Percentiles rank a stretch among this genome's conserved stretches.
These are phyloP conservation scores for Tylopilus felleus DNA, from an alignment of 768 basidiomycete species.

Conservation along the genomic window DNA sequence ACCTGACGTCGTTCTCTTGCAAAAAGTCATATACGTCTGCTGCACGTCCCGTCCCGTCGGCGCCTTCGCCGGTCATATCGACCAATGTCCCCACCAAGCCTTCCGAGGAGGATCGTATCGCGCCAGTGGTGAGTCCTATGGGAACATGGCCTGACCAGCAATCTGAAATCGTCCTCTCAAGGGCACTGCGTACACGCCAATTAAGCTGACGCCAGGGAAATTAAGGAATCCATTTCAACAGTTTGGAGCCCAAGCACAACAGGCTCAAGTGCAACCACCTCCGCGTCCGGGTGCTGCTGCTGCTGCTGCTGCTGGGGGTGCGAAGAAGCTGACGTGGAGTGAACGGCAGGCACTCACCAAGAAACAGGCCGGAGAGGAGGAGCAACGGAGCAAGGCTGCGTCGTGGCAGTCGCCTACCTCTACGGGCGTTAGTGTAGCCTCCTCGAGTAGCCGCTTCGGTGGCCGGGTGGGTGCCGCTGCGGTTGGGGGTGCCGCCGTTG, in stretches of 20 bases:
- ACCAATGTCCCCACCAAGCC: constrained; percentile 63
- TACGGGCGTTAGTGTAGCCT: constrained; percentile 32
- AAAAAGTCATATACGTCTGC: constrained; percentile 23
- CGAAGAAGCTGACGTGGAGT: constrained; percentile 89
- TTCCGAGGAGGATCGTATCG: constrained; percentile 77
- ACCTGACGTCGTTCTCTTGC: not conserved
- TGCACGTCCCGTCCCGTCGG: constrained; percentile 28
- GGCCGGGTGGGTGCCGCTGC: constrained; percentile 29
- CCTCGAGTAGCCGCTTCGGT: constrained; percentile 40
- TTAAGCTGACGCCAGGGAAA: constrained; percentile 83
- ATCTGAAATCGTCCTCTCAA: constrained; percentile 7
- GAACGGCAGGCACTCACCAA: constrained; percentile 91
- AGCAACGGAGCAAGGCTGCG: constrained; percentile 57
- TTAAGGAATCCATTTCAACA: constrained; percentile 80
- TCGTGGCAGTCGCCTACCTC: constrained; percentile 41
- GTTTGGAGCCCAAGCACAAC: constrained; percentile 48
- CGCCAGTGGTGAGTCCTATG: constrained; percentile 50
- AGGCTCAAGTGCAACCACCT: constrained; percentile 28
- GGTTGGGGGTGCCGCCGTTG: constrained; percentile 32
- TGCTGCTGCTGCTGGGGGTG: constrained; percentile 28
- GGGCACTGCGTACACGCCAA: constrained; percentile 87
- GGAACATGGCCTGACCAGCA: not conserved
- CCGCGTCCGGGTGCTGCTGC: constrained; percentile 13
- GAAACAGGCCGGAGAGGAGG: constrained; percentile 80
- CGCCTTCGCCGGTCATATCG: constrained; percentile 38